These are phyloP conservation scores for Nothomitra cinnamomea DNA, from an alignment of 2,329 filamentous ascomycete genomes.

Conservation along the genomic window DNA sequence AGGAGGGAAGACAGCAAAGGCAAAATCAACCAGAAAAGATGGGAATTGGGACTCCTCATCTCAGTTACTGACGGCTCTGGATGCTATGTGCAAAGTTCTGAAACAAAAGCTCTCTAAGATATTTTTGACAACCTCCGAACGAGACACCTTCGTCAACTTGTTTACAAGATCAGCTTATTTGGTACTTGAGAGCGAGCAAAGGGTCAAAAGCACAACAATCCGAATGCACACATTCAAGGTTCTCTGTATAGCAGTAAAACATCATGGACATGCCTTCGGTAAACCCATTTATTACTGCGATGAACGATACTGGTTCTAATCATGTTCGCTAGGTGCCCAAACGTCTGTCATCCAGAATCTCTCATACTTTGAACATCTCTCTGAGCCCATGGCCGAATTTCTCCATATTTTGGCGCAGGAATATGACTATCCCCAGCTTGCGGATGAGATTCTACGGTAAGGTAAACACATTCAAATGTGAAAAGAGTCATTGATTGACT, in stretches of 20 bases:
- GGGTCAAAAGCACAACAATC: constrained; percentile 75
- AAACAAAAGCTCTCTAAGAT: constrained; percentile 84
- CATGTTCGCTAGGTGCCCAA: constrained; percentile 53
- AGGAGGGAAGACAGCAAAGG: constrained; percentile 58
- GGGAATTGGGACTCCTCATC: constrained; percentile 73
- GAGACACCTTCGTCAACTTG: constrained; percentile 84
- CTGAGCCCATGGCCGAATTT: constrained; percentile 97
- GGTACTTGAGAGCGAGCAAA: constrained; percentile 81
- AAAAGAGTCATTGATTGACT: constrained; percentile 11
- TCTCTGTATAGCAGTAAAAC: constrained; percentile 88
- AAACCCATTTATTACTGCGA: constrained; percentile 11
- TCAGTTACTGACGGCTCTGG: constrained; percentile 76
- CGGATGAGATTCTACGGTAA: constrained; percentile 69
- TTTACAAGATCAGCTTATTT: constrained; percentile 89
- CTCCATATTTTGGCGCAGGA: constrained; percentile 89
- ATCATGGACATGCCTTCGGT: constrained; percentile 95
- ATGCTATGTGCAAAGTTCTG: constrained; percentile 90
- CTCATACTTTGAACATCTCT: constrained; percentile 97
- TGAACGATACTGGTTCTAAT: not conserved
- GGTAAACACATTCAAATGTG: not conserved
- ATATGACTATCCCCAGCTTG: constrained; percentile 91
- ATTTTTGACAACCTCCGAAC: constrained; percentile 88
- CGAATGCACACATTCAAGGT: constrained; percentile 97
- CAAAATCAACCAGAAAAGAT: constrained; percentile 50
- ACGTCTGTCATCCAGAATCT: constrained; percentile 95